Evolutionary conservation across 1,284 basidiomycete species (phyloP).

Genomic region (Moesziomyces globuligerus): DNA sequence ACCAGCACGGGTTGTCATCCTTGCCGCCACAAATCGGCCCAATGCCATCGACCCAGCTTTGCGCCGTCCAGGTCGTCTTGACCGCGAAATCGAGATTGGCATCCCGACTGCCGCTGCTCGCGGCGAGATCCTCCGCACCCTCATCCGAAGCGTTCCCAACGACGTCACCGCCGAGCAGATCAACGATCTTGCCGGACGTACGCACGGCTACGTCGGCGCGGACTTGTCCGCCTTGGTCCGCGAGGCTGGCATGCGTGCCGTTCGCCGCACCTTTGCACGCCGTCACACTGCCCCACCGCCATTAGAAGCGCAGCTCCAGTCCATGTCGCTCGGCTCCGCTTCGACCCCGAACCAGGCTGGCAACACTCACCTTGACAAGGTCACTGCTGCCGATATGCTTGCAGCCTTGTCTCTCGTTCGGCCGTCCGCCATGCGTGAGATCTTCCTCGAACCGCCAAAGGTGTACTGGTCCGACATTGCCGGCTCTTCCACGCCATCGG

Average conservation of each 20-base stretch:
- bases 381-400: slow-evolving; percentile 74
- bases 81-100: slow-evolving; percentile 96
- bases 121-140: slow-evolving; percentile 81
- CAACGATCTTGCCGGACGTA: slow-evolving; percentile 76
- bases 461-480: slow-evolving; percentile 84
- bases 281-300: slow-evolving; percentile 4
- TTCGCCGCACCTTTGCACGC: slow-evolving; percentile 73
- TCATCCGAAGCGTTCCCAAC: slow-evolving; percentile 84
- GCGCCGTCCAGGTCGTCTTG: slow-evolving; percentile 91
- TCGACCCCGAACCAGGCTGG: background rate
- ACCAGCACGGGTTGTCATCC: slow-evolving; percentile 81
- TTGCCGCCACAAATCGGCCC: slow-evolving; percentile 95
- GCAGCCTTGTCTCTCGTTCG: slow-evolving; percentile 80
- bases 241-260: slow-evolving; percentile 89
- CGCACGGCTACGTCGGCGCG: slow-evolving; percentile 97
- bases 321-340: slow-evolving; percentile 29
- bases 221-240: slow-evolving; percentile 91
- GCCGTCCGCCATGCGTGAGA: slow-evolving; percentile 91
- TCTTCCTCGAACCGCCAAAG: slow-evolving; percentile 86
- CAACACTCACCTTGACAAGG: slow-evolving; percentile 14
- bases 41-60: slow-evolving; percentile 97
- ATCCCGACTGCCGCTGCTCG: slow-evolving; percentile 88
- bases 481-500: slow-evolving; percentile 33
- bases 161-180: slow-evolving; percentile 75
- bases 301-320: slow-evolving; percentile 31